Conservation (phyloP, 176 grass and related monocot genomes). For the Bromus sterilis region DNA sequence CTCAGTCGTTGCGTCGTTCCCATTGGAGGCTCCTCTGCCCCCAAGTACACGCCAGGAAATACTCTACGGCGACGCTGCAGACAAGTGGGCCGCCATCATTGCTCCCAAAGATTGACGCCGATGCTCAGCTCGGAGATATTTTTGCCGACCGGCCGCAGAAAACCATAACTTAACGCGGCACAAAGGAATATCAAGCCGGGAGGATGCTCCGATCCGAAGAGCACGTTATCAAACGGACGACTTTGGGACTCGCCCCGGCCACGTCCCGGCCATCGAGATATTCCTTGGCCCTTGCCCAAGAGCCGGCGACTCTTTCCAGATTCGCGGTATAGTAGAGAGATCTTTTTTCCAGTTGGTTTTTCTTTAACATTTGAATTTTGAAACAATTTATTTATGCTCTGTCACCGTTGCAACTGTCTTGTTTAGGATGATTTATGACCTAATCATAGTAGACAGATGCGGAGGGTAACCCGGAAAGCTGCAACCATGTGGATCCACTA, state of each 20-base stretch:
- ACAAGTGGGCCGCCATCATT: background rate
- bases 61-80: background rate
- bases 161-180: background rate
- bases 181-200: background rate
- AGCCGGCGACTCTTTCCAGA: background rate
- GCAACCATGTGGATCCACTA: background rate
- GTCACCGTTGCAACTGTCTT: background rate
- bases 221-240: background rate
- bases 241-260: background rate
- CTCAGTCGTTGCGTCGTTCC: background rate
- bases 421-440: too few relatives aligned
- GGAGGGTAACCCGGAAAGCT: background rate
- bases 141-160: background rate
- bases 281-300: slow-evolving; percentile 6
- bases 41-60: background rate
- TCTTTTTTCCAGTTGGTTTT: background rate
- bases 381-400: background rate
- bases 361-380: background rate
- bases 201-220: background rate
- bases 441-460: too few relatives aligned
- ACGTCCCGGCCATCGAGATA: background rate
- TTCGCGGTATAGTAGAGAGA: background rate
- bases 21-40: background rate
- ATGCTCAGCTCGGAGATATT: slow-evolving; percentile 13
- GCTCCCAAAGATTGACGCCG: background rate